Evolutionary conservation across 2,329 filamentous ascomycete species (phyloP), one percentile per base, ranked within the genome.

Genomic region (Aspergillus sergii): DNA sequence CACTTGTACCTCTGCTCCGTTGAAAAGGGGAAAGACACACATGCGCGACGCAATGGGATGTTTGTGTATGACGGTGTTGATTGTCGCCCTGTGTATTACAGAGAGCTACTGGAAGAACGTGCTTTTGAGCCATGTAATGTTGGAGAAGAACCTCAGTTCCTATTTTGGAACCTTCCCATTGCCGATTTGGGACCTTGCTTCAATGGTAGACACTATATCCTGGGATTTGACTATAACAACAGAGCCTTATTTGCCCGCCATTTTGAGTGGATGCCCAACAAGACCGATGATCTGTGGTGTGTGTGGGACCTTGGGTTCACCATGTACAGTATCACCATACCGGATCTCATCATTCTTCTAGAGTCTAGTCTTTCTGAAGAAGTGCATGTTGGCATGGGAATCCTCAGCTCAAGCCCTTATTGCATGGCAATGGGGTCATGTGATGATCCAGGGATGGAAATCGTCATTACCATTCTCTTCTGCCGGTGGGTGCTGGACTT

Each of bases 401-500:
- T 76, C 16, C 63, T 78, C 34, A 70, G 67, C 21, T 69, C 67
- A 12, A 71, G 68, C 41, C 61, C 59, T 21, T 62, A 63, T 51
- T 69, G 68, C 14, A 57, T 70, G 43, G 68, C 64, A 12, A 61
- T 59, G 19, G 57, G 62, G 12, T 50, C 46, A 19, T 58, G 68
- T 28, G 71, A 72, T 11, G 70, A 72, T 48, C 72, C 71, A 1
- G 75, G 74, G 3, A 58, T 78, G 66, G 76, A 78, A 54, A 64
- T 77, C 12, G 69, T 76, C 12, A 68, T 78, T 51, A 61, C 60
- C 8, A 70, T 75, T 34, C 60, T 71, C 30, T 76, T 72, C 50
- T 68, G 70, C 23, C 74, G 76, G 58, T 77, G 74, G 60, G 58
- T 76, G 1, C 34, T 68, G 14, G 76, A 77, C 48, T 70, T 70